Evolutionary conservation across 225 moss, liverwort and hornwort genomes (phyloP), one percentile per base, ranked within the genome.

Genomic region (Lunularia cruciata): DNA sequence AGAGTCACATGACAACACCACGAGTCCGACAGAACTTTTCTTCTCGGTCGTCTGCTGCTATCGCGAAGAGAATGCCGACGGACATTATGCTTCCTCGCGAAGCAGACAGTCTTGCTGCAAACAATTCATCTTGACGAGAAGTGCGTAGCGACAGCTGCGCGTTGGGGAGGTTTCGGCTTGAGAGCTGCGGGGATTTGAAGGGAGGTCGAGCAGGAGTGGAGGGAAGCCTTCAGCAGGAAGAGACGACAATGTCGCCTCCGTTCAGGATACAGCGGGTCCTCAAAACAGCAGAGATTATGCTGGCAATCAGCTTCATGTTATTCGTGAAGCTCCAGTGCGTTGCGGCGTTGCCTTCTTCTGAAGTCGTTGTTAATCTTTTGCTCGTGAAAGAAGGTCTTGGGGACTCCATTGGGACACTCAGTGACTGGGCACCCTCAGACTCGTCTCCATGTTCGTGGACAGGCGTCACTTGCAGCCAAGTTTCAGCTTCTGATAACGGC

Each of bases 361-460:
- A 69, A 2, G 39, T 57, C n/a, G 78, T 78, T 15, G 25, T 38
- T 12, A 70, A 56, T 68, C 82, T 82, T 42, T 39, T 82, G 6
- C 57, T 70, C 40, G 40, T 82, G n/a, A 82, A 78, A 57, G 59
- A 63, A 64, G 72, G 67, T 2, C 31, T 82, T 47, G 78, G 78
- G 18, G 82, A 78, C 68, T 14, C 45, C 23, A 20, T 57, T 9
- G 78, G 63, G 11, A 60, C 49, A 25, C 78, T 82, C 6, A 38
- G 36, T 15, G 64, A 78, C 39, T 82, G 82, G 82, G 26, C 30
- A 6, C 30, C 72, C 1, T 63, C 82, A 3, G 75, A 78, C 63
- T 68, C 61, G 3, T 75, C 82, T 11, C 82, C 82, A 22, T 82
- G 82, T 60, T 4, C 61, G 1, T 82, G 82, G 82, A 72, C 68